Evolutionary conservation across 2,329 filamentous ascomycete genomes (phyloP), one percentile per base, ranked within the genome.

Genomic region (Salinomyces thailandicus): DNA sequence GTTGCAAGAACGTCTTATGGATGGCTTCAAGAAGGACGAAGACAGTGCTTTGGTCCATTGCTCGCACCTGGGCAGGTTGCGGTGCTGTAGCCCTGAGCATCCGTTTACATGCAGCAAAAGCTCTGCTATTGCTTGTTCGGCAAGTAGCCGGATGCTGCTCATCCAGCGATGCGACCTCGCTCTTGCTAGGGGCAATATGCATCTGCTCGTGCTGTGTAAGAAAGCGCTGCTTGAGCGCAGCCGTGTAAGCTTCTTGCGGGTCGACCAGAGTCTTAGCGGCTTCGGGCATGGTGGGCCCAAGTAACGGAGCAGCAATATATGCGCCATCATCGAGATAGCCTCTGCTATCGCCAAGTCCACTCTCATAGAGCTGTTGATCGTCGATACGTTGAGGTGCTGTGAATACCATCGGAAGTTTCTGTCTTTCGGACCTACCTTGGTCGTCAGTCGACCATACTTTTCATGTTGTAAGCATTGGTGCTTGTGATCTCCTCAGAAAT

Each of bases 301-400:
- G 47, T 9, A 68, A 62, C 0, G 74, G 69, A 2, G 71, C 66
- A 3, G 78, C 81, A 16, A 80, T 75, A 56, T 85, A 94, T 24
- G 84, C 81, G 33, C 85, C 86, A 48, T 93, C 83, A 12, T 77
- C 66, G 55, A 84, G 91, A 52, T 75, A 79, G 8, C 80, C 81
- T 37, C 72, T 62, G 15, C 67, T 63, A 49, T 80, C 73, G 36
- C 70, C 68, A 14, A 60, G 44, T 5, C 67, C 67, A 38, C 64
- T 55, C 6, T 65, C 52, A 50, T 77, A 76, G 28, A 72, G 65
- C 20, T 54, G 48, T 28, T 8, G 3, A 14, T 59, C 51, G 36
- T 63, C 53, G 11, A 52, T 51, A 28, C 55, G 48, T 28, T 47
- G 41, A 11, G 46, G 31, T 22, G 46, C 48, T 33, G 37, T 36